Percentiles rank a stretch among this genome's conserved stretches.
These are phyloP conservation scores for Plasmopara muralis DNA, from an alignment of 352 stramenopile species.

Conservation along the genomic window DNA sequence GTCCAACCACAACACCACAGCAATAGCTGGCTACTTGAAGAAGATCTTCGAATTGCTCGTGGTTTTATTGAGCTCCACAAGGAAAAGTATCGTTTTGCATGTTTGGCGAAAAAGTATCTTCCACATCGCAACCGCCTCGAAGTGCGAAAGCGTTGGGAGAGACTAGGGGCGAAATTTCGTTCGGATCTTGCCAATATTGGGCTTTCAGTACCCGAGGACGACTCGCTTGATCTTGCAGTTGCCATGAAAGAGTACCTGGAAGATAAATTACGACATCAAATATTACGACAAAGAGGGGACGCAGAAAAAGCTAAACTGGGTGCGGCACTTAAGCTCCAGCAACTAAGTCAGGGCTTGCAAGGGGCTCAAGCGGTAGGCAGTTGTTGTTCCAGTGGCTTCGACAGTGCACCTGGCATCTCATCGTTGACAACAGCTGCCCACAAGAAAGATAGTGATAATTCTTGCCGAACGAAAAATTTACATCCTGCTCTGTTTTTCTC, in stretches of 20 bases:
- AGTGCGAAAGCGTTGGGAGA: constrained; percentile 62
- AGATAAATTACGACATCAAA: constrained; percentile 35
- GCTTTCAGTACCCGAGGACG: constrained; percentile 23
- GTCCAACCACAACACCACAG: constrained; percentile 27
- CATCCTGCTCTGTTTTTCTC: constrained; percentile 82
- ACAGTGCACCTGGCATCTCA: constrained; percentile 1
- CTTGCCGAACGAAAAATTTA: constrained; percentile 53
- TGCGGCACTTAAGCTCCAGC: constrained; percentile 22
- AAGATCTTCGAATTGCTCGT: constrained; percentile 70
- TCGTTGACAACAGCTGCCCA: constrained; percentile 4
- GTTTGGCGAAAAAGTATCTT: constrained; percentile 47
- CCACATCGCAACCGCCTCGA: constrained; percentile 61
- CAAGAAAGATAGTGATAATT: constrained; percentile 13
- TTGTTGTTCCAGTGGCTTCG: constrained; percentile 1
- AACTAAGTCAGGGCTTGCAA: constrained; percentile 15
- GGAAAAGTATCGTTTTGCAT: constrained; percentile 58
- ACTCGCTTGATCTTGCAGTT: constrained; percentile 40
- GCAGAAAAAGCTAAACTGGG: constrained; percentile 23
- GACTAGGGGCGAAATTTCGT: constrained; percentile 31
- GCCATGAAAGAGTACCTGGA: constrained; percentile 53
- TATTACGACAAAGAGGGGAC: constrained; percentile 16
- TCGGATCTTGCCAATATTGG: constrained; percentile 21
- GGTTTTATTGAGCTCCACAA: constrained; percentile 57
- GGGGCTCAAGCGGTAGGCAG: neutral
- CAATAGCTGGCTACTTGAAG: constrained; percentile 63